Percentiles rank a stretch among this genome's conserved stretches.
Conservation (phyloP, 148 eudicot genomes). For the Chenopodium album region DNA sequence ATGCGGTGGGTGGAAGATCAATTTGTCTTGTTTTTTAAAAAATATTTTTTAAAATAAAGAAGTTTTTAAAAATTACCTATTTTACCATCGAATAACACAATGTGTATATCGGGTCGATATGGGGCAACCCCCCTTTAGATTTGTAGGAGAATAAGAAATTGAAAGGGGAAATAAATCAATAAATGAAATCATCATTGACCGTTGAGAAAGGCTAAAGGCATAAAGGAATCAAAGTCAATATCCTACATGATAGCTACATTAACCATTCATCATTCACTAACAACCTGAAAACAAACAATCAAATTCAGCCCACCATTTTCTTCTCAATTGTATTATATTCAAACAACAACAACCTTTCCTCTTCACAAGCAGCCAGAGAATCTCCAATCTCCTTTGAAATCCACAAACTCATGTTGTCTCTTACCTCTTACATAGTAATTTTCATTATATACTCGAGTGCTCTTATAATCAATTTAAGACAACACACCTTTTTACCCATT, state of each 20-base stretch:
- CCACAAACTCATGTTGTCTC: slow-evolving; percentile 5
- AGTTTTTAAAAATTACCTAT: no score
- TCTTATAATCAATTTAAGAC: no score
- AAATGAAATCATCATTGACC: not conserved
- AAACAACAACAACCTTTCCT: slow-evolving; percentile 12
- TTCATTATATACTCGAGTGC: no score
- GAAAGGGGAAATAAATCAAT: no score
- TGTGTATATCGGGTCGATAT: no score
- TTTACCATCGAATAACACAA: no score
- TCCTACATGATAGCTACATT: slow-evolving; percentile 4
- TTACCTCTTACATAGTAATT: not conserved
- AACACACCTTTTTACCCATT: no score
- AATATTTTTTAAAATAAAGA: no score
- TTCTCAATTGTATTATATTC: not conserved
- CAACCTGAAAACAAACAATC: not conserved
- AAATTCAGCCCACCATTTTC: slow-evolving; percentile 18
- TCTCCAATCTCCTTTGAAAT: not conserved
- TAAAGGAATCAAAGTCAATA: slow-evolving; percentile 29
- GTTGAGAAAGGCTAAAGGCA: slow-evolving; percentile 16
- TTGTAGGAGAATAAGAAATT: no score
- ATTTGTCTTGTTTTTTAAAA: no score
- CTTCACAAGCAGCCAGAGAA: slow-evolving; percentile 24
- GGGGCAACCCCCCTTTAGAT: no score
- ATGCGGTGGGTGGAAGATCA: no score
- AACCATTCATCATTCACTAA: not conserved